Conservation (phyloP, 1,284 basidiomycete genomes). For the Ustilago vetiveriae region DNA sequence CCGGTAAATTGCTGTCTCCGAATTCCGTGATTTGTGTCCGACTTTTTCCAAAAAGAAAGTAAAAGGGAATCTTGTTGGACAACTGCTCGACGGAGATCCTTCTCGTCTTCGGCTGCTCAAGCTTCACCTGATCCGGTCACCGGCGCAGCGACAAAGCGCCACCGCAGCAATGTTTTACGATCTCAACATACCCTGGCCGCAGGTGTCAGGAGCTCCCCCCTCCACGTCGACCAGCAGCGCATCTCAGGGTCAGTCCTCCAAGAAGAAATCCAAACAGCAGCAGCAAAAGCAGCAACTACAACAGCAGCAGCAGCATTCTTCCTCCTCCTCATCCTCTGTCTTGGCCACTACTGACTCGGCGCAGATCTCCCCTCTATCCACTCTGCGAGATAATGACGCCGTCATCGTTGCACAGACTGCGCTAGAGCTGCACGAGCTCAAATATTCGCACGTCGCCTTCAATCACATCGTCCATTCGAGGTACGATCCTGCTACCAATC, state of each 20-base stretch:
- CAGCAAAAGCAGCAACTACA: conserved; percentile 6
- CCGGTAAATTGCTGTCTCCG: conserved; percentile 4
- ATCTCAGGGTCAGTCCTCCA: conserved; percentile 10
- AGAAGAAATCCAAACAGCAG: conserved; percentile 47
- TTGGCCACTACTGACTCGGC: conserved; percentile 11
- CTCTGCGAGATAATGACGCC: conserved; percentile 37
- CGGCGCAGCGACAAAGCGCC: not conserved
- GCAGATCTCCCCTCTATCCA: conserved; percentile 5
- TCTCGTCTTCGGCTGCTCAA: not conserved
- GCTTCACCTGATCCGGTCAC: not conserved
- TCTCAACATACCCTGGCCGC: conserved; percentile 59
- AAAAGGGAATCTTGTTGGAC: not conserved
- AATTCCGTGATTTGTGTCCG: conserved; percentile 10
- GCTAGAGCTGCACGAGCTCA: conserved; percentile 48
- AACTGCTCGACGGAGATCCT: not conserved
- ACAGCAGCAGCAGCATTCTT: conserved; percentile 6
- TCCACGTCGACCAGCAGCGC: conserved; percentile 4
- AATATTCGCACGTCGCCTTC: conserved; percentile 57
- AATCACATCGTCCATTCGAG: conserved; percentile 53
- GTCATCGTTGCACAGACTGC: conserved; percentile 23
- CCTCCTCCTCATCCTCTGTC: conserved; percentile 14
- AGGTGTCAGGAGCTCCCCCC: conserved; percentile 2
- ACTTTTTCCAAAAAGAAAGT: not conserved
- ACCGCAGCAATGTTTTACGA: conserved; percentile 56
- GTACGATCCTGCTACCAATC: conserved; percentile 47